Conservation (phyloP, 306 rosid genomes). For the Vigna mungo region DNA sequence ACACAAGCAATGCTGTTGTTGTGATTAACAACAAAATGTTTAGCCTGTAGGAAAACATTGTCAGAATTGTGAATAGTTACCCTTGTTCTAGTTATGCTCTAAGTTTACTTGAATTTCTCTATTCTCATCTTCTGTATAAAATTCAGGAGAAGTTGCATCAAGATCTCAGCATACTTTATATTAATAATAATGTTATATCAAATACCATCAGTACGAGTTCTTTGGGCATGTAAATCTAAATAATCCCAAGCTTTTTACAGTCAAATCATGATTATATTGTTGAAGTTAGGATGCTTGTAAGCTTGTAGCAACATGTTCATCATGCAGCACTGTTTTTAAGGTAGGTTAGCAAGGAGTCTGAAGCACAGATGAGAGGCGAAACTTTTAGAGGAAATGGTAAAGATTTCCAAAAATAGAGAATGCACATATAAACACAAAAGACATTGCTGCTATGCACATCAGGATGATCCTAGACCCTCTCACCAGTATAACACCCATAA, state of each 20-base stretch:
- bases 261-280: slow-evolving; percentile 19
- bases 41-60: slow-evolving; percentile 29
- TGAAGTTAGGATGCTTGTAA: slow-evolving; percentile 17
- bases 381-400: slow-evolving; percentile 16
- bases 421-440: slow-evolving; percentile 12
- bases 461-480: slow-evolving; percentile 34
- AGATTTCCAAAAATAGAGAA: slow-evolving; percentile 18
- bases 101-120: slow-evolving; percentile 9
- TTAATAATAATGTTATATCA: background rate
- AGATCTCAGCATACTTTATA: background rate
- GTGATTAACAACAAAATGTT: slow-evolving; percentile 48
- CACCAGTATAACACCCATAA: slow-evolving; percentile 21
- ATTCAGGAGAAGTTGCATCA: slow-evolving; percentile 34
- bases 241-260: slow-evolving; percentile 15
- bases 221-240: slow-evolving; percentile 13
- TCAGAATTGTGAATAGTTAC: slow-evolving; percentile 41
- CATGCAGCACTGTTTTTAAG: slow-evolving; percentile 23
- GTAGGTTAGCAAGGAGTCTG: background rate
- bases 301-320: slow-evolving; percentile 7
- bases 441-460: slow-evolving; percentile 35
- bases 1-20: slow-evolving; percentile 49
- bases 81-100: slow-evolving; percentile 35
- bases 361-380: background rate
- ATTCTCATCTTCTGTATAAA: slow-evolving; percentile 25
- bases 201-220: background rate